Base-by-base conservation (phyloP, 2,329 filamentous ascomycete species). In the Pyrenophora graminea region DNA sequence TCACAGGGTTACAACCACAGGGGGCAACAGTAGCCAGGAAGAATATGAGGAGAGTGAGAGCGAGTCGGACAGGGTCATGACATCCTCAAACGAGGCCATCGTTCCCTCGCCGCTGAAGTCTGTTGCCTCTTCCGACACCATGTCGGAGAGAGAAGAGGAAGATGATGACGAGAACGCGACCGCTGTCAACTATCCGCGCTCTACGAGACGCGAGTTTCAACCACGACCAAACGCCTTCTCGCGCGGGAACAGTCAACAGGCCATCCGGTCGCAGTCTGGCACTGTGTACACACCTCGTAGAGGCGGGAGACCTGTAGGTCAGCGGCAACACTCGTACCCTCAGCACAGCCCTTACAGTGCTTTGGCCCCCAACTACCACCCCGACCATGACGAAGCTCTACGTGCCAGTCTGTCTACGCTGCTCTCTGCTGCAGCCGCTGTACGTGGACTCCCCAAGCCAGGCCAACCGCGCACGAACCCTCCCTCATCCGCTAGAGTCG, bases 11-110 rank as follows among this genome's bases (percentile, higher is more conserved):
- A 68, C 73, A 23, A 80, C 76, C 53, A 66, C 70, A 41, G 70
- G 66, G 36, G 78, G 76, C 30, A 94, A 90, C 44, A 95, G 91
- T 74, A 96, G 92, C 66, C 91, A 96, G 71, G 92, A 96, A 63
- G 92, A 96, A 76, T 96, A 95, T 66, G 91, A 96, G 30, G 91
- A 96, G 77, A 95, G 89, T 56, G 91, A 96, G 72, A 96, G 83
- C 73, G 92, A 96, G 56, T 91, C 91, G 36, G 92, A 96, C 64
- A 83, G 82, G 48, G 78, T 85, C 43, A 77, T 86, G 76, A 83
- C 81, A 50, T 85, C 83, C 52, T 87, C 85, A 3, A 85, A 83
- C 56, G 84, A 87, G 67, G 82, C 80, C 36, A 71, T 84, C 19
- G 63, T 63, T n/a, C 67, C 64, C 8, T 71, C 69, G 2, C 71